Percentiles rank a stretch among this genome's conserved stretches.
Evolutionary conservation across 2,329 filamentous ascomycete species (phyloP).

Genomic region (Cladosporium cucumerinum): DNA sequence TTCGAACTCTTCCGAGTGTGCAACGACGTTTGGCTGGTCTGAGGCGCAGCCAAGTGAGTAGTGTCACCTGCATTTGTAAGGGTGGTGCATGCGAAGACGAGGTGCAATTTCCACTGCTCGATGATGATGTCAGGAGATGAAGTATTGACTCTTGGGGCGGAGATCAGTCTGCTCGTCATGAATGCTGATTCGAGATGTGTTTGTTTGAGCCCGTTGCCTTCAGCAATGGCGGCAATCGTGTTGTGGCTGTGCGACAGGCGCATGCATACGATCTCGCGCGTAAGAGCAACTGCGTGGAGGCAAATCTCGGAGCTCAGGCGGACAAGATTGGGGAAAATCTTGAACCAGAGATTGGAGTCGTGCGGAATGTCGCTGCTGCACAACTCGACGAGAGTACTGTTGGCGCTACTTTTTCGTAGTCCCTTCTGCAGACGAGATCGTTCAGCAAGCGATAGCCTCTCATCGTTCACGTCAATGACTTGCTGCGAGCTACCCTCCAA

Average conservation of each 20-base stretch:
- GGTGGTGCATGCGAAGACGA: conserved; percentile 96
- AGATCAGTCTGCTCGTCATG: conserved; percentile 46
- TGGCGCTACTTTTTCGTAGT: conserved; percentile 76
- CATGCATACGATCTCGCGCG: conserved; percentile 87
- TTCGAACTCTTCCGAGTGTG: conserved; percentile 81
- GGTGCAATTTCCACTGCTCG: conserved; percentile 96
- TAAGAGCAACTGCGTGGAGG: conserved; percentile 84
- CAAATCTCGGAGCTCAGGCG: conserved; percentile 87
- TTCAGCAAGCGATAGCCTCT: conserved; percentile 86
- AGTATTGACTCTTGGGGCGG: conserved; percentile 53
- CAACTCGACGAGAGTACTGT: conserved; percentile 85
- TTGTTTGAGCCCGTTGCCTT: conserved; percentile 55
- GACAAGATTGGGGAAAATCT: conserved; percentile 93
- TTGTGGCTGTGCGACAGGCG: conserved; percentile 91
- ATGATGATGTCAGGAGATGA: conserved; percentile 77
- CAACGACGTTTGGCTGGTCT: conserved; percentile 54
- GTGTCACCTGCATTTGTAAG: conserved; percentile 70
- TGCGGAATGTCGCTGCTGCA: conserved; percentile 95
- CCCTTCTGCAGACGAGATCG: conserved; percentile 87
- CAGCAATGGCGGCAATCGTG: conserved; percentile 73
- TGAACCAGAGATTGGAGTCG: conserved; percentile 94
- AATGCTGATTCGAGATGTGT: conserved; percentile 17
- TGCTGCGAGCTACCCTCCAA: conserved; percentile 84
- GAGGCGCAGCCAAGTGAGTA: conserved; percentile 39
- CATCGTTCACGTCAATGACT: conserved; percentile 89